Evolutionary conservation across 1,139 yeast genomes (phyloP).

Genomic region (Taiozyma sp.): DNA sequence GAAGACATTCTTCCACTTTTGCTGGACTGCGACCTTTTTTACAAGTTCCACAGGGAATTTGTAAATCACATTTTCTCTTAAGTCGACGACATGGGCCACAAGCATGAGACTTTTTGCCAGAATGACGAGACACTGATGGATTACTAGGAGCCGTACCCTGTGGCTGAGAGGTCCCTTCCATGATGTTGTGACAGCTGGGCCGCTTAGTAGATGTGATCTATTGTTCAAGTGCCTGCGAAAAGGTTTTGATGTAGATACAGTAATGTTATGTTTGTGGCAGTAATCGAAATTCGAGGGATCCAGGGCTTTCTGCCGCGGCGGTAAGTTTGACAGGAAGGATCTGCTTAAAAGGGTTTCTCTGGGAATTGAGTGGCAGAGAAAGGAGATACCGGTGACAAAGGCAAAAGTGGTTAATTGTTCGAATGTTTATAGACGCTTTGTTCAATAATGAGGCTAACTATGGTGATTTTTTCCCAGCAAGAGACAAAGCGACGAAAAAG

Average conservation of each 20-base stretch:
- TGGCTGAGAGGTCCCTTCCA: neutral
- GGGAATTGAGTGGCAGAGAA: neutral
- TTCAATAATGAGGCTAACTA: neutral
- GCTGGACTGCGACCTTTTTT: slow-evolving; percentile 12
- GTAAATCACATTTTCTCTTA: slow-evolving; percentile 17
- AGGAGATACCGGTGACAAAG: neutral
- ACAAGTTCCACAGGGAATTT: slow-evolving; percentile 17
- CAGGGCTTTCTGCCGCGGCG: neutral
- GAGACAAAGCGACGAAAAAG: neutral
- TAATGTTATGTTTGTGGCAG: neutral
- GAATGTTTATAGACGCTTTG: neutral
- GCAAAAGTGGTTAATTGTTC: neutral
- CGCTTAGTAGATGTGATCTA: neutral
- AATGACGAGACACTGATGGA: slow-evolving; percentile 1
- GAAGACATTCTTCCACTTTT: slow-evolving; percentile 13
- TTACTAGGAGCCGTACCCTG: neutral
- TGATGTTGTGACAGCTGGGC: neutral
- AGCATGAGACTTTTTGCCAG: slow-evolving; percentile 21
- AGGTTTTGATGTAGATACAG: neutral
- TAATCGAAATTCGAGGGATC: neutral
- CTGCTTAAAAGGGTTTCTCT: neutral
- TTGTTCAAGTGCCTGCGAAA: neutral
- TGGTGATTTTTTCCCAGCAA: neutral
- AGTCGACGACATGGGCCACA: slow-evolving; percentile 19
- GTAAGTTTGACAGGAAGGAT: neutral